Evolutionary conservation across 2,329 filamentous ascomycete genomes (phyloP).

Genomic region (Orbilia javanica): DNA sequence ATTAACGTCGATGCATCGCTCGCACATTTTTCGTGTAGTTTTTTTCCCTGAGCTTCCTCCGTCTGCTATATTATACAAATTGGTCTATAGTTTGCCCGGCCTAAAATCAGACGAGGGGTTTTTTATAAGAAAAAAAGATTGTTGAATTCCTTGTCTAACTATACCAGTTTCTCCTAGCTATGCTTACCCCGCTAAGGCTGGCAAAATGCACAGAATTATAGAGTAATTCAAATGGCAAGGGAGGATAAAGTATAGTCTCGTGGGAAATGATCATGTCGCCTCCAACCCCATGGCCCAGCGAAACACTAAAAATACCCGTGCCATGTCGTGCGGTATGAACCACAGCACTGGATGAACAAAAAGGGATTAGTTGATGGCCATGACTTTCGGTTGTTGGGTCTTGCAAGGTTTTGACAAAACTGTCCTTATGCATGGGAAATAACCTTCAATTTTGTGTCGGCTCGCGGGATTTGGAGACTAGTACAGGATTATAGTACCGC

Average conservation of each 20-base stretch:
- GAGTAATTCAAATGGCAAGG: neutral
- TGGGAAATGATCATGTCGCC: neutral
- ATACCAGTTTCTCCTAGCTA: neutral
- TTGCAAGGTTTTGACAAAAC: constrained; percentile 2
- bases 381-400: neutral
- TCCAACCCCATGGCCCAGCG: neutral
- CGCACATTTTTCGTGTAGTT: constrained; percentile 2
- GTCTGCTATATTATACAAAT: constrained; percentile 20
- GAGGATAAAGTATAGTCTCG: neutral
- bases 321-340: neutral
- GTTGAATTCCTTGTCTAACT: neutral
- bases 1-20: constrained; percentile 19
- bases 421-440: constrained; percentile 19
- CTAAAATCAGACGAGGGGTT: neutral
- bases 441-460: constrained; percentile 1
- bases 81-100: neutral
- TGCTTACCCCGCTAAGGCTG: neutral
- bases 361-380: neutral
- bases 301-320: constrained; percentile 8
- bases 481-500: neutral
- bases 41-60: constrained; percentile 4
- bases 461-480: neutral
- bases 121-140: neutral
- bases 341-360: neutral
- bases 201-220: constrained; percentile 1